Conservation (phyloP, 768 basidiomycete genomes). For the Galerina marginata region DNA sequence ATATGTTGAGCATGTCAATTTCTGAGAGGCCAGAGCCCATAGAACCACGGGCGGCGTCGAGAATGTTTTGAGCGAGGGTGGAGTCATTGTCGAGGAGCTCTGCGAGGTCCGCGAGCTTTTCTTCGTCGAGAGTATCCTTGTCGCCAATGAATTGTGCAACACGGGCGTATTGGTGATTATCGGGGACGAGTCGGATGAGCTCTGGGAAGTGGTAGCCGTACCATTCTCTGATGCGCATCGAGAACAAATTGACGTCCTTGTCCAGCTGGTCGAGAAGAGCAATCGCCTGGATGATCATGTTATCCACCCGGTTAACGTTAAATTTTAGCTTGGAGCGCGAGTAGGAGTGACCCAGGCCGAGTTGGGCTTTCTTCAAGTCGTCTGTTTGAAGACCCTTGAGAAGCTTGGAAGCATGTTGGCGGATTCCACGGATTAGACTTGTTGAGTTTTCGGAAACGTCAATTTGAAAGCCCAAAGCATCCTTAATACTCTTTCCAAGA, state of each 20-base stretch:
- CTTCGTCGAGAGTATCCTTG: conserved; percentile 80
- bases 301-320: conserved; percentile 94
- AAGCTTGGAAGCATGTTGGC: conserved; percentile 88
- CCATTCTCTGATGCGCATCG: conserved; percentile 98
- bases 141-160: conserved; percentile 87
- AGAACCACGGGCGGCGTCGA: conserved; percentile 92
- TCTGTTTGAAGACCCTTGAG: conserved; percentile 87
- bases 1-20: conserved; percentile 96
- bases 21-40: conserved; percentile 94
- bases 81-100: conserved; percentile 83
- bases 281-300: conserved; percentile 99
- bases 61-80: conserved; percentile 88
- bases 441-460: conserved; percentile 81
- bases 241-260: conserved; percentile 98
- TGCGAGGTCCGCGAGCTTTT: conserved; percentile 80
- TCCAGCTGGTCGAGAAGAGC: conserved; percentile 97
- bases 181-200: conserved; percentile 89
- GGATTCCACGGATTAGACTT: conserved; percentile 91
- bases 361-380: conserved; percentile 92
- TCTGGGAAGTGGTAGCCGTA: conserved; percentile 99
- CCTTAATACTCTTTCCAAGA: conserved; percentile 80
- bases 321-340: conserved; percentile 98
- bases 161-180: conserved; percentile 93
- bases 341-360: conserved; percentile 97
- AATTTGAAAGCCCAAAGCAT: conserved; percentile 72